Evolutionary conservation across 345 rosid species (phyloP).

Genomic region (Salix suchowensis): DNA sequence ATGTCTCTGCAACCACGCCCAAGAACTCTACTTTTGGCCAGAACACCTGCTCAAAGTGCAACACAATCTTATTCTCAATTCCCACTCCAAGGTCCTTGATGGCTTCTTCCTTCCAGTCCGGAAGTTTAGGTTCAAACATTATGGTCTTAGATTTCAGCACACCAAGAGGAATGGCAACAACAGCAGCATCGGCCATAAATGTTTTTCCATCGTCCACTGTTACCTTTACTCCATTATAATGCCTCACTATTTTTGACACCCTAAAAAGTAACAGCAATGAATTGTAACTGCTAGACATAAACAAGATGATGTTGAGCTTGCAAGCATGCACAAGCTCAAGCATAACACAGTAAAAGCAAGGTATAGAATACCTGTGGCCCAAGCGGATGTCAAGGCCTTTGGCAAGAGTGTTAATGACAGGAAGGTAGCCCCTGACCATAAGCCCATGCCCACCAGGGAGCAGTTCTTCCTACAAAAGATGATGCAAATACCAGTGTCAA

Average conservation of each 20-base stretch:
- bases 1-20: conserved; percentile 85
- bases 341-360: neutral
- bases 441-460: conserved; percentile 97
- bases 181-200: conserved; percentile 77
- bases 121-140: conserved; percentile 74
- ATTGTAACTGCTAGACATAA: neutral
- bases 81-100: conserved; percentile 86
- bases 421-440: conserved; percentile 96
- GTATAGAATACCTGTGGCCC: conserved; percentile 53
- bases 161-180: conserved; percentile 79
- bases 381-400: conserved; percentile 88
- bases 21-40: conserved; percentile 99
- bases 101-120: conserved; percentile 95
- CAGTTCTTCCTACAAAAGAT: conserved; percentile 62
- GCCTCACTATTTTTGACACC: conserved; percentile 69
- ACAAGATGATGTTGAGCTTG: neutral
- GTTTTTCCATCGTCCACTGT: conserved; percentile 64
- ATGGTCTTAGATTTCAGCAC: conserved; percentile 67
- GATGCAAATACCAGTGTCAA: neutral
- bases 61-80: conserved; percentile 74
- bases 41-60: conserved; percentile 81
- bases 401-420: conserved; percentile 90
- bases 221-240: conserved; percentile 70
- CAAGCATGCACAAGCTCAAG: neutral
- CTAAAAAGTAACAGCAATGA: conserved; percentile 24